phyloP scores from a whole-genome alignment of 2,329 filamentous ascomycete genomes.

The Botrytis byssoidea region DNA sequence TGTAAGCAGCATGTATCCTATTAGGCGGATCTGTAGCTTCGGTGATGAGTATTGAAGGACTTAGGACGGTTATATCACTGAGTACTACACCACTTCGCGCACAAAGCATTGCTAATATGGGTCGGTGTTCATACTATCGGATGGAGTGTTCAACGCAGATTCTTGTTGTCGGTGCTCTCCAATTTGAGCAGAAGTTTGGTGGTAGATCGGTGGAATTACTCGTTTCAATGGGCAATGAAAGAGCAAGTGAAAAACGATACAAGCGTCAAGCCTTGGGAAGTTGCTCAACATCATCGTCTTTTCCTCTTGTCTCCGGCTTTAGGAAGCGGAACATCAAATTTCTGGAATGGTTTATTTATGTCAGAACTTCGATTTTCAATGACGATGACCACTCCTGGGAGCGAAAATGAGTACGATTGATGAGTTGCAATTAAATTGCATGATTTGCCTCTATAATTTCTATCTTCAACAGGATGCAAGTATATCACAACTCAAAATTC shows the following conservation, averaged over 20 bases:
- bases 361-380: neutral
- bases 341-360: neutral
- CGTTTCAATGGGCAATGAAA: neutral
- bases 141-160: neutral
- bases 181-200: neutral
- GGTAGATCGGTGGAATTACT: neutral
- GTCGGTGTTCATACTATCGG: neutral
- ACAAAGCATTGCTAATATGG: neutral
- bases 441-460: neutral
- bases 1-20: neutral
- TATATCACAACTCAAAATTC: neutral
- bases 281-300: neutral
- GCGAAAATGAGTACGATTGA: neutral
- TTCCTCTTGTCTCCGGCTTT: neutral
- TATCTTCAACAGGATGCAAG: too few relatives aligned
- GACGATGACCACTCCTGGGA: neutral
- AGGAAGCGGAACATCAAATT: neutral
- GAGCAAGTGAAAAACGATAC: neutral
- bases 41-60: neutral
- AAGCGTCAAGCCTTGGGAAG: neutral
- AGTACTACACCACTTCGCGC: neutral
- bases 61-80: neutral
- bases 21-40: neutral
- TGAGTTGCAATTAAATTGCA: neutral
- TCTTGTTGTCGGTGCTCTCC: neutral